phyloP scores from a whole-genome alignment of 192 early-diverging fungal genomes.

The Anaeromyces robustus region DNA sequence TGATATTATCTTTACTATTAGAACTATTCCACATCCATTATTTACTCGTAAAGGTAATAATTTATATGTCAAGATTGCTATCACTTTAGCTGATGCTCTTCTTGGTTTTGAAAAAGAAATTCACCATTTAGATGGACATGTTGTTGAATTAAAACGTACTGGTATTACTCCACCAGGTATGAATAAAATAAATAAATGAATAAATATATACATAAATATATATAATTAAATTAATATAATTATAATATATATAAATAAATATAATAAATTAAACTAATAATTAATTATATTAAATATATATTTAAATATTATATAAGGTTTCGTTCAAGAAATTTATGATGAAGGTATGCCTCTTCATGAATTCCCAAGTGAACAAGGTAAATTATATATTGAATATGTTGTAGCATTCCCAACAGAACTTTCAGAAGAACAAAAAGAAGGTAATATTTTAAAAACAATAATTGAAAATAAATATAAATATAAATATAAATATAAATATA shows the following conservation, averaged over 20 bases:
- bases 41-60: slow-evolving; percentile 60
- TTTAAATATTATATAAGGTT: slow-evolving; percentile 28
- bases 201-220: too few relatives aligned
- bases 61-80: neutral
- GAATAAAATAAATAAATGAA: too few relatives aligned
- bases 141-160: slow-evolving; percentile 22
- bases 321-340: slow-evolving; percentile 59
- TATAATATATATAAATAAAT: slow-evolving; percentile 9
- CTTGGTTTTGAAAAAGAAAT: slow-evolving; percentile 63
- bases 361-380: slow-evolving; percentile 39
- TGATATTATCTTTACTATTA: slow-evolving; percentile 64
- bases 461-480: too few relatives aligned
- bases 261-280: slow-evolving; percentile 3
- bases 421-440: slow-evolving; percentile 13
- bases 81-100: slow-evolving; percentile 55
- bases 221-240: slow-evolving; percentile 22
- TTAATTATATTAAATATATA: slow-evolving; percentile 5
- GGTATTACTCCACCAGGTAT: slow-evolving; percentile 42
- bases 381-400: slow-evolving; percentile 77
- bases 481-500: too few relatives aligned
- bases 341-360: slow-evolving; percentile 78
- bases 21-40: slow-evolving; percentile 45
- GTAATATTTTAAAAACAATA: slow-evolving; percentile 9
- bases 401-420: slow-evolving; percentile 59
- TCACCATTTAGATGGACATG: slow-evolving; percentile 57